Conservation (phyloP, 805 yeast genomes). For the Metschnikowia aberdeeniae region DNA sequence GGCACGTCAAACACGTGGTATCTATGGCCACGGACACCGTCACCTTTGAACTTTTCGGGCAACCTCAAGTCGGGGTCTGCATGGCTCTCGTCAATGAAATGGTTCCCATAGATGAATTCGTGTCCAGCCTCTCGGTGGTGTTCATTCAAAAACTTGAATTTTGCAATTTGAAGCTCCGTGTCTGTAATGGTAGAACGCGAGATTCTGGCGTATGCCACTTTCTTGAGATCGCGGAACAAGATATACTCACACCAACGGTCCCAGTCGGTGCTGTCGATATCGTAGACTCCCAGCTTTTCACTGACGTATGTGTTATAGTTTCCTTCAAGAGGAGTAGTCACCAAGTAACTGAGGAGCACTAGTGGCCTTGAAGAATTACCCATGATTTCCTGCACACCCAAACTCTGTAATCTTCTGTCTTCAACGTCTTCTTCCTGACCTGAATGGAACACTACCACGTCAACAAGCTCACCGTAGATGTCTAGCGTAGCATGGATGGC, state of each 20-base stretch:
- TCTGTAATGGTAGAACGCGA: slow-evolving; percentile 93
- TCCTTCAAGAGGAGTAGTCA: slow-evolving; percentile 81
- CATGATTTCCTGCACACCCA: slow-evolving; percentile 74
- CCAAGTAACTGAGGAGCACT: slow-evolving; percentile 83
- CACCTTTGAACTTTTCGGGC: slow-evolving; percentile 78
- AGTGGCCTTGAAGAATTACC: slow-evolving; percentile 78
- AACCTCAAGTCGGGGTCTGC: slow-evolving; percentile 64
- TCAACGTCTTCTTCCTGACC: slow-evolving; percentile 98
- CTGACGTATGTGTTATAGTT: slow-evolving; percentile 91
- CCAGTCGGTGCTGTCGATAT: slow-evolving; percentile 89
- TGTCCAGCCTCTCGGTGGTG: slow-evolving; percentile 30
- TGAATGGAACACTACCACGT: slow-evolving; percentile 93
- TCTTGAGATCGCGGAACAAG: slow-evolving; percentile 76
- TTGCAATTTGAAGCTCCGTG: slow-evolving; percentile 94
- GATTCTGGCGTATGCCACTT: slow-evolving; percentile 91
- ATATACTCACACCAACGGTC: slow-evolving; percentile 99
- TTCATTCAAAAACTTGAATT: slow-evolving; percentile 59
- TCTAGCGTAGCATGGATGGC: slow-evolving; percentile 95
- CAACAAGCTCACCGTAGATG: slow-evolving; percentile 81
- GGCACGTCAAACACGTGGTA: slow-evolving; percentile 97
- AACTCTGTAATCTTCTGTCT: slow-evolving; percentile 84
- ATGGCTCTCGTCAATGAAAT: slow-evolving; percentile 50
- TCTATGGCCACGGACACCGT: slow-evolving; percentile 89
- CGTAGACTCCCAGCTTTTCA: slow-evolving; percentile 80
- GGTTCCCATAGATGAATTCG: slow-evolving; percentile 50